These are phyloP conservation scores for Arabidopsis suecica DNA, from an alignment of 345 rosid species.

Conservation along the genomic window DNA sequence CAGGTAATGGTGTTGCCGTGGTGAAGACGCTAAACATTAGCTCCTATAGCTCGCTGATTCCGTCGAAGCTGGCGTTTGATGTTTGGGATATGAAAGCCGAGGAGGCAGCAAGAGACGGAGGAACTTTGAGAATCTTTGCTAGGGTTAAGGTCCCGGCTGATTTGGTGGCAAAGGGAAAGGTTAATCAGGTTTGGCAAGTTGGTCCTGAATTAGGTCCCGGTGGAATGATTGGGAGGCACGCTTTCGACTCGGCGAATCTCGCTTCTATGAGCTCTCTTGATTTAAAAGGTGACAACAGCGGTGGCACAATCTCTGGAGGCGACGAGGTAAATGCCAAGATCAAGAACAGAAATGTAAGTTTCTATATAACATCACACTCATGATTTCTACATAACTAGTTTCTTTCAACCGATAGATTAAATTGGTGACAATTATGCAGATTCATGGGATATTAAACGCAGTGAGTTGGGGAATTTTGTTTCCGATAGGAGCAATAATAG, in stretches of 20 bases:
- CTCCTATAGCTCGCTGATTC: conserved; percentile 41
- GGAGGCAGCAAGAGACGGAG: conserved; percentile 40
- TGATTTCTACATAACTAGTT: background rate
- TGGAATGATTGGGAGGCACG: conserved; percentile 47
- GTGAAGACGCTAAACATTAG: conserved; percentile 56
- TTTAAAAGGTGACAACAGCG: conserved; percentile 42
- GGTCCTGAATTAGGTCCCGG: conserved; percentile 51
- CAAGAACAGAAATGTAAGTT: conserved; percentile 67
- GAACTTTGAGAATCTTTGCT: conserved; percentile 59
- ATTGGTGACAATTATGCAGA: conserved; percentile 48
- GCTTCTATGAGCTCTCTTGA: conserved; percentile 47
- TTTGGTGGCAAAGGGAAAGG: conserved; percentile 50
- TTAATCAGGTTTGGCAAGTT: conserved; percentile 89
- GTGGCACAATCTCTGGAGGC: conserved; percentile 20
- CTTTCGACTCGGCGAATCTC: conserved; percentile 43
- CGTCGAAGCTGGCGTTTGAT: conserved; percentile 56
- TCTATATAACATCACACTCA: background rate
- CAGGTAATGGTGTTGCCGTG: conserved; percentile 45
- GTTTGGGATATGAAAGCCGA: conserved; percentile 75
- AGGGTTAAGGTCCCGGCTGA: conserved; percentile 66
- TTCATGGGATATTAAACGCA: conserved; percentile 84
- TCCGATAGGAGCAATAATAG: conserved; percentile 71
- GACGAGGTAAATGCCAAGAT: conserved; percentile 47
- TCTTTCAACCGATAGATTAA: background rate
- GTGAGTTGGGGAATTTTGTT: conserved; percentile 91